These are phyloP conservation scores for Flaveria brownii DNA, from an alignment of 129 eudicot species.

Conservation along the genomic window DNA sequence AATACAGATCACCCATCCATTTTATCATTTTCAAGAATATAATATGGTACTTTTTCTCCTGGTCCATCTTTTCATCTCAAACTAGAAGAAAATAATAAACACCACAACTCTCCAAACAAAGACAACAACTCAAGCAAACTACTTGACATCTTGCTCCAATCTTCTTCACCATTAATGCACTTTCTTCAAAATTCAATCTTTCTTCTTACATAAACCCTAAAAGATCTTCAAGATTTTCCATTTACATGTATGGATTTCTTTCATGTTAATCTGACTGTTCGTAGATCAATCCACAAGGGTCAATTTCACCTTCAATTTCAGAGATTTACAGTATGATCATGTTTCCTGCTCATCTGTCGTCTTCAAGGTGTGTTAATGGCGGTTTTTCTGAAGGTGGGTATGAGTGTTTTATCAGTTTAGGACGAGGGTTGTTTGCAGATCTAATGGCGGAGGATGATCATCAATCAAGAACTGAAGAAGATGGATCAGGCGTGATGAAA, in stretches of 20 bases:
- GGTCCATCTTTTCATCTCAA: conserved; percentile 29
- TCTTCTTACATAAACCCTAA: conserved; percentile 20
- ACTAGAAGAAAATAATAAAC: background rate
- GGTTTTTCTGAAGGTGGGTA: conserved; percentile 26
- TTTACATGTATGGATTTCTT: conserved; percentile 32
- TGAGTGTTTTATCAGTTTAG: conserved; percentile 34
- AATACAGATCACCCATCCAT: conserved; percentile 22
- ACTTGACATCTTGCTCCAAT: conserved; percentile 39
- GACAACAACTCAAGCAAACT: conserved; percentile 56
- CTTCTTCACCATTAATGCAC: conserved; percentile 23
- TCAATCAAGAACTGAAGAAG: conserved; percentile 43
- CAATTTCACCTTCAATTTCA: conserved; percentile 14
- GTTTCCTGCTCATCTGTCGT: conserved; percentile 45
- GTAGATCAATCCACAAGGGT: conserved; percentile 19
- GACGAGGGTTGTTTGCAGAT: conserved; percentile 39
- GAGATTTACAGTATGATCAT: conserved; percentile 52
- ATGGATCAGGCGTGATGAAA: conserved; percentile 33
- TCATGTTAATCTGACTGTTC: conserved; percentile 20
- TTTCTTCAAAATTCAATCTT: conserved; percentile 8
- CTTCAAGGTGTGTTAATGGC: conserved; percentile 26
- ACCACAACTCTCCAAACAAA: conserved; percentile 54
- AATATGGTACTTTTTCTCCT: conserved; percentile 14
- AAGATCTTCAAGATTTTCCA: conserved; percentile 10
- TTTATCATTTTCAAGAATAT: conserved; percentile 18
- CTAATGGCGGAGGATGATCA: conserved; percentile 53